These are phyloP conservation scores for Microdochium paspali DNA, from an alignment of 2,329 filamentous ascomycete species.

Conservation along the genomic window DNA sequence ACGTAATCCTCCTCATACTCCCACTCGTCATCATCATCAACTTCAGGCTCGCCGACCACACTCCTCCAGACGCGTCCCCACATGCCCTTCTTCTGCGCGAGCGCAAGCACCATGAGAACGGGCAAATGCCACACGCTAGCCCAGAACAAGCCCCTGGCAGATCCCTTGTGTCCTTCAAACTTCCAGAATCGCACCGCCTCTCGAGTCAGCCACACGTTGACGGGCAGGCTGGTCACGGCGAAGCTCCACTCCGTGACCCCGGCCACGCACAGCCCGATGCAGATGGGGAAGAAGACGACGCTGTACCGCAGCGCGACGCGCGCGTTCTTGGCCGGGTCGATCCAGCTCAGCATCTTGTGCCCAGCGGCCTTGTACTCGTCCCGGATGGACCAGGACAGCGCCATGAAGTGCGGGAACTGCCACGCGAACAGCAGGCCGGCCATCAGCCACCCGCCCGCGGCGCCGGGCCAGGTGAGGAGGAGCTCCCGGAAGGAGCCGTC, in stretches of 20 bases:
- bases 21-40: slow-evolving; percentile 39
- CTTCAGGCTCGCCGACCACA: slow-evolving; percentile 47
- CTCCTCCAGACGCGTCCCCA: slow-evolving; percentile 75
- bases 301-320: slow-evolving; percentile 85
- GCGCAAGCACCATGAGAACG: slow-evolving; percentile 77
- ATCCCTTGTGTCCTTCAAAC: slow-evolving; percentile 67
- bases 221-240: slow-evolving; percentile 65
- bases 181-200: slow-evolving; percentile 79
- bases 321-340: slow-evolving; percentile 75
- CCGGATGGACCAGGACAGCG: slow-evolving; percentile 77
- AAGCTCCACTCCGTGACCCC: slow-evolving; percentile 84
- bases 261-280: slow-evolving; percentile 65
- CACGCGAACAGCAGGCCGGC: slow-evolving; percentile 81
- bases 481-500: slow-evolving; percentile 71
- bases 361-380: slow-evolving; percentile 75
- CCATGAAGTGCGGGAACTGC: slow-evolving; percentile 99
- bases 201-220: slow-evolving; percentile 78
- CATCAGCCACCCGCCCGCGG: slow-evolving; percentile 77
- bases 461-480: slow-evolving; percentile 56
- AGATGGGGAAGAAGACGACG: slow-evolving; percentile 77
- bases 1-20: slow-evolving; percentile 48
- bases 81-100: slow-evolving; percentile 88
- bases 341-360: slow-evolving; percentile 71
- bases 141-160: slow-evolving; percentile 84
- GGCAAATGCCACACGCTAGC: slow-evolving; percentile 96